Base-by-base conservation (phyloP, 257 asterid genomes). In the Ligustrum vulgare region DNA sequence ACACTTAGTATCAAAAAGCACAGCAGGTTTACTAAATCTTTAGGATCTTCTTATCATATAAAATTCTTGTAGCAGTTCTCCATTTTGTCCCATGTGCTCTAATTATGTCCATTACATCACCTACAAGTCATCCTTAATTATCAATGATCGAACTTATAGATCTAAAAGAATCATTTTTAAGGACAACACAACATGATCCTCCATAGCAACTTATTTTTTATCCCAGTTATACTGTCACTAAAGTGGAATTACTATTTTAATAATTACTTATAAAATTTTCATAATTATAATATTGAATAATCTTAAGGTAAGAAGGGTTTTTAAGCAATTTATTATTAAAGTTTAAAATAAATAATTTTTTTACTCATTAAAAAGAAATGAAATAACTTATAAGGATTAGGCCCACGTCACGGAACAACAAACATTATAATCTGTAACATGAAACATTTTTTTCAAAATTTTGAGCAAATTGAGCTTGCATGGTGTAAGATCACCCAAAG, bases 401-500 rank as follows among this genome's bases (percentile, higher is more conserved):
- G 31, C 31, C 31, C 31, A 28, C 31, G 31, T 28, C 31, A 28
- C 31, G 31, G 31, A 73, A 70, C 49, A 6, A 13, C 18, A 43
- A 15, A 43, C 54, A 8, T 65, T 47, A 70, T 37, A 41, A 28
- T 54, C 69, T 31, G 68, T 54, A 23, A 72, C 25, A 3, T 60
- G 43, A 28, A 25, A 35, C 56, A 36, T 69, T 1, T 18, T 15
- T 36, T 16, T 60, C n/a, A 34, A 56, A 31, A 39, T 35, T 22
- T 62, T 68, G 28, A 45, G 63, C 80, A 49, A 39, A 69, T 32
- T 51, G n/a, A 5, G 36, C 28, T 36, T 63, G 18, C 28, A 75
- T 39, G 51, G 54, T 74, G 65, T 36, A 41, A 41, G 70, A 69
- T 76, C 60, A 76, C 70, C 28, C 67, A 23, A 65, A 80, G 64